Evolutionary conservation across 306 rosid genomes (phyloP), one percentile per base, ranked within the genome.

Genomic region (Pyrus pyrifolia): DNA sequence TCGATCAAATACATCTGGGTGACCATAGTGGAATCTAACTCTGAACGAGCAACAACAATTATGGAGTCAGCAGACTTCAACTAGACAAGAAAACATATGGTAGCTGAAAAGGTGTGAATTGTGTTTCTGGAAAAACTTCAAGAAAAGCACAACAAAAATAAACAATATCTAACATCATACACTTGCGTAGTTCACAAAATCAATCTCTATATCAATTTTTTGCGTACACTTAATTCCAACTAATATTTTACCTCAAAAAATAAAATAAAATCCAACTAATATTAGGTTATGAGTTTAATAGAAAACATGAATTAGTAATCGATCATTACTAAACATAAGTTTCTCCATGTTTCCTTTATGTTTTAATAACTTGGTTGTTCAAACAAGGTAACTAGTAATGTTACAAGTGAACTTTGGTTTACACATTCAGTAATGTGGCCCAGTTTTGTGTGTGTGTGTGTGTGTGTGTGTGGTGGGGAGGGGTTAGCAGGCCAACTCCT

Each of bases 21-120:
- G 98, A 69, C 98, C 98, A 72, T 95, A 95, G 81, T 95, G 98
- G 93, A 95, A 95, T 78, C 98, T 89, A 76, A 92, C 97, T 78
- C 98, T 95, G 92, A 86, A 87, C 59, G 83, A 80, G 79, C 84
- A 78, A 76, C 59, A 82, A 80, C 21, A 79, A 72, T 53, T 35
- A 65, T 30, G 78, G 35, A 40, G 70, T 61, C 75, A 31, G 75
- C 73, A 65, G 79, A 75, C 70, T 23, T 71, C 11, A 53, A 45
- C 44, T 9, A 19, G 29, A 31, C 25, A 52, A 35, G 53, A 13
- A 76, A 66, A 49, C 8, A 53, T 35, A 55, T 35, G 27, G 67
- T 70, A 49, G 30, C 38, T 27, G 66, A 45, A 58, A 67, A 61
- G 18, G 29, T 25, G 66, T 44, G 30, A 2, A 22, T 23, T 58